Base-by-base conservation (phyloP, 768 basidiomycete species). In the Psilocybe sp. region DNA sequence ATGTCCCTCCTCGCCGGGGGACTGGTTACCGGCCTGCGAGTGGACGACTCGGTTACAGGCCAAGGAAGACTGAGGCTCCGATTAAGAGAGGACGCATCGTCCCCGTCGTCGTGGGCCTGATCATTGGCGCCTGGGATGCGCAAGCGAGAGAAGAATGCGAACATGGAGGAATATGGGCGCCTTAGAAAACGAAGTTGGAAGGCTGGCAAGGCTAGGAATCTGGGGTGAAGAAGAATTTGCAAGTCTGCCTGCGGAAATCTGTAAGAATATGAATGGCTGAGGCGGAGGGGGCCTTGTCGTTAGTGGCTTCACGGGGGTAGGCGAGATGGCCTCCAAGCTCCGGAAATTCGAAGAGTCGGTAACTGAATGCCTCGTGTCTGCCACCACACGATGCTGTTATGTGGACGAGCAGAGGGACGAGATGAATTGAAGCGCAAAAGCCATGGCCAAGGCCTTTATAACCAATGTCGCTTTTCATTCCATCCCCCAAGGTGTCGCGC, bases 101-200 rank as follows among this genome's bases (percentile, higher is more conserved):
- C 48, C 9, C 46, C 54, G 23, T 58, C 55, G 18, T 57, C 58
- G n/a, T 47, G 44, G 13, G 44, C 45, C 37, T 49, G 16, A 9
- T 40, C 40, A 20, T 43, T 40, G 20, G 40, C 16, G 13, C 46
- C 37, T 13, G 47, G 47, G 3, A 58, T 48, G 32, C 61, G 55
- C 54, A 62, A 60, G 44, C 55, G 60, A 37, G 64, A 60, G 46
- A 66, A 44, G 50, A 68, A 65, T 19, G 61, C 49, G 34, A 68
- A 58, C 64, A 68, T 64, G 36, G 48, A 40, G 47, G 37, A 49
- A 47, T 45, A 52, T 49, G 41, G 46, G 34, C 41, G 43, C 46
- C 14, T n/a, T 40, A 43, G 44, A 15, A 19, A 33, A 44, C 28
- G 36, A 48, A 32, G n/a, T n/a, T n/a, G n/a, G 34, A 47, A 37